Percentiles rank a stretch among this genome's conserved stretches.
phyloP scores from a whole-genome alignment of 768 basidiomycete genomes.

The Ramaria sp. region DNA sequence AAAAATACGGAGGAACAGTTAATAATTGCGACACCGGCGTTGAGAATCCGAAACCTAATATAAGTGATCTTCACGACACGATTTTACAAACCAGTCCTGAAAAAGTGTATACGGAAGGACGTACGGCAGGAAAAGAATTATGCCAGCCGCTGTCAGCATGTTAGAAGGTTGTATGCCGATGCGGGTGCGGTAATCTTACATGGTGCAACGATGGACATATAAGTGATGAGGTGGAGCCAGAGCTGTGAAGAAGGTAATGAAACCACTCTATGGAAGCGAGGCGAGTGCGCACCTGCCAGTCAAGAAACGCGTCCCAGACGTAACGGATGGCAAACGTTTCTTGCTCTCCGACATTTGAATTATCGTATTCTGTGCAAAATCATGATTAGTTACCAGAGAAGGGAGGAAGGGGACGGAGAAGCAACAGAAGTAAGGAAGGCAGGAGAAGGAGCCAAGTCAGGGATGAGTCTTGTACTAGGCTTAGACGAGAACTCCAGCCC shows the following conservation, averaged over 20 bases:
- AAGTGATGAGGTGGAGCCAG: slow-evolving; percentile 46
- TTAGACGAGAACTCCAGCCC: not conserved
- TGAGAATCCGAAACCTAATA: slow-evolving; percentile 50
- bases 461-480: not conserved
- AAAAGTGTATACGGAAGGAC: slow-evolving; percentile 19
- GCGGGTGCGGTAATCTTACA: slow-evolving; percentile 29
- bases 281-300: slow-evolving; percentile 46
- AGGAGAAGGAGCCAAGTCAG: not conserved
- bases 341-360: slow-evolving; percentile 48
- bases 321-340: slow-evolving; percentile 48
- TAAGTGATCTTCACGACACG: slow-evolving; percentile 38
- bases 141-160: slow-evolving; percentile 43
- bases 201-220: slow-evolving; percentile 48
- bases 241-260: slow-evolving; percentile 18
- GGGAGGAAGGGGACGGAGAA: too few species aligned
- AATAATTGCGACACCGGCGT: slow-evolving; percentile 51
- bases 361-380: slow-evolving; percentile 35
- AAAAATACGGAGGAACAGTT: slow-evolving; percentile 58
- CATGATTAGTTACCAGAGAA: too few species aligned
- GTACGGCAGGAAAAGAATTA: slow-evolving; percentile 61
- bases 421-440: too few species aligned
- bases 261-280: not conserved
- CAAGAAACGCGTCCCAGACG: slow-evolving; percentile 39
- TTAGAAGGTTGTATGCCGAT: not conserved
- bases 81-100: not conserved